phyloP scores from a whole-genome alignment of 257 asterid genomes.

The Mitragyna speciosa region DNA sequence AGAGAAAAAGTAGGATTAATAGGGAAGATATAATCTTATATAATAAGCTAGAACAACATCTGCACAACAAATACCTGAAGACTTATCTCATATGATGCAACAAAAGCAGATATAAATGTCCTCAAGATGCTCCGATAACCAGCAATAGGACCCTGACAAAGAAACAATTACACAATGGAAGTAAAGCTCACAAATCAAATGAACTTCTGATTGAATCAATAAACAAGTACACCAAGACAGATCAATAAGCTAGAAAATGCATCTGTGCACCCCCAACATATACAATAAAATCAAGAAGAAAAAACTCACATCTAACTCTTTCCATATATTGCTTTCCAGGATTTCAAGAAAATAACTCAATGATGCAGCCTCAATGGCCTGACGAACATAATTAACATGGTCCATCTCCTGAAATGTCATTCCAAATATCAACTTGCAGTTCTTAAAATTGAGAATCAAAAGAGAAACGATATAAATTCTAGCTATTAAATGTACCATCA shows the following conservation, averaged over 20 bases:
- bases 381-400: constrained; percentile 79
- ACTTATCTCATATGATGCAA: constrained; percentile 88
- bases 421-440: constrained; percentile 13
- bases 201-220: not conserved
- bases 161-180: constrained; percentile 4
- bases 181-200: constrained; percentile 4
- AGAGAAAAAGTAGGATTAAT: constrained; percentile 24
- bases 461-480: constrained; percentile 16
- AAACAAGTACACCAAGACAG: constrained; percentile 4
- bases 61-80: constrained; percentile 62
- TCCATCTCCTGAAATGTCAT: constrained; percentile 72
- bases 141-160: constrained; percentile 66
- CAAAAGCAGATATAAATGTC: constrained; percentile 80
- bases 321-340: constrained; percentile 67
- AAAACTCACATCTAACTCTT: constrained; percentile 71
- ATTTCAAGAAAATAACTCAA: constrained; percentile 74
- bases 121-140: constrained; percentile 81
- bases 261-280: constrained; percentile 4
- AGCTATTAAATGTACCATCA: constrained; percentile 55
- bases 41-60: not conserved
- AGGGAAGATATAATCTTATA: constrained; percentile 2
- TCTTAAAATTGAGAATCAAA: constrained; percentile 8
- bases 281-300: constrained; percentile 3
- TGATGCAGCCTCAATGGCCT: constrained; percentile 84
- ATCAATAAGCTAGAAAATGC: constrained; percentile 5